These are phyloP conservation scores for Cryptococcus sp. DNA, from an alignment of 1,284 basidiomycete genomes.

Conservation along the genomic window DNA sequence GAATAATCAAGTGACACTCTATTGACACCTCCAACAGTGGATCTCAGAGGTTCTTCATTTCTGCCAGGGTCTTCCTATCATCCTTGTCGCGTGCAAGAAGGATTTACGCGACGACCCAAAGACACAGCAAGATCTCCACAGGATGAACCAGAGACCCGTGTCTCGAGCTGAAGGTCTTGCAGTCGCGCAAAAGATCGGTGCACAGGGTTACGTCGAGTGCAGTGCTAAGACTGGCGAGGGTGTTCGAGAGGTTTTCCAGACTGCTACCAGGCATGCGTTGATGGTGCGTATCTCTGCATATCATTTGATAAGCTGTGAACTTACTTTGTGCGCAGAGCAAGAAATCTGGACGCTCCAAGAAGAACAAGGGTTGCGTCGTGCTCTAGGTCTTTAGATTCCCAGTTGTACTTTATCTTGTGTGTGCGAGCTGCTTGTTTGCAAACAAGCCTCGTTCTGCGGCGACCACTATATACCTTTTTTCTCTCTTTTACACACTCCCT, in stretches of 20 bases:
- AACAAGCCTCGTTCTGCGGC: constrained; percentile 1
- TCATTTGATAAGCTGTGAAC: no score
- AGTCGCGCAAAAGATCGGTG: constrained; percentile 84
- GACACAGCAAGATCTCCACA: constrained; percentile 75
- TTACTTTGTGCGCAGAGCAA: constrained; percentile 31
- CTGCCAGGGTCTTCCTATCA: constrained; percentile 80
- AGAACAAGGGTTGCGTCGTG: constrained; percentile 55
- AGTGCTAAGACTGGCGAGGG: constrained; percentile 86
- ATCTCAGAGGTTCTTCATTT: constrained; percentile 93
- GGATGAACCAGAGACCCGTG: constrained; percentile 78
- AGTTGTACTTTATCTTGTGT: constrained; percentile 34
- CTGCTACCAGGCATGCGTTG: constrained; percentile 78
- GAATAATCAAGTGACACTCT: no score
- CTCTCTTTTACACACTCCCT: no score
- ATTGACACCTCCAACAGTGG: constrained; percentile 62
- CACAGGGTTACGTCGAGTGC: constrained; percentile 86
- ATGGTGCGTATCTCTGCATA: constrained; percentile 50
- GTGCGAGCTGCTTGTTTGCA: not conserved
- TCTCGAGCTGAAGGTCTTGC: constrained; percentile 71
- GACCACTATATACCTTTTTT: not conserved
- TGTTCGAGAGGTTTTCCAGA: constrained; percentile 89
- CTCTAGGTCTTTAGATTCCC: constrained; percentile 54
- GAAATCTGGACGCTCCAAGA: constrained; percentile 33
- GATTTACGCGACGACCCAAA: constrained; percentile 77
- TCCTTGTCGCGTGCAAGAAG: constrained; percentile 92